A percentile compares a stretch with the other conserved stretches of the same genome.
Conservation (phyloP, 1,284 basidiomycete species). For the Austroboletus novae-zelandiae region DNA sequence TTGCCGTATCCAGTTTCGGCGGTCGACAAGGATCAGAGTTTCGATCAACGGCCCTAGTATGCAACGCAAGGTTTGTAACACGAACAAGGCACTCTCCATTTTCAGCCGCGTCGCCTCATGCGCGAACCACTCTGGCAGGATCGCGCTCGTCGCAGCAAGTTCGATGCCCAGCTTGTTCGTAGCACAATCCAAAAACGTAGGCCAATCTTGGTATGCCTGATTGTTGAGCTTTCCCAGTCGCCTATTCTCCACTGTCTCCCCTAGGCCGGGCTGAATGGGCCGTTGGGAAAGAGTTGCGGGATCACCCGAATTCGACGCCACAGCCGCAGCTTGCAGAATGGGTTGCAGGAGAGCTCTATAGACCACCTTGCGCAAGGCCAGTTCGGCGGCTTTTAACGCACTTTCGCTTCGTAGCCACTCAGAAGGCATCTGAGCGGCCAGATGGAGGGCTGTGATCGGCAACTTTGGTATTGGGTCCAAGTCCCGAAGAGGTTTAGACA, state of each 20-base stretch:
- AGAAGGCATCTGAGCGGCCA: slow-evolving; percentile 50
- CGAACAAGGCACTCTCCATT: slow-evolving; percentile 39
- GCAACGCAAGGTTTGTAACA: slow-evolving; percentile 50
- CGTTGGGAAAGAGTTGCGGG: slow-evolving; percentile 3
- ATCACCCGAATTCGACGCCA: background rate
- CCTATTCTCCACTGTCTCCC: slow-evolving; percentile 39
- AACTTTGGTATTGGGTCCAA: slow-evolving; percentile 21
- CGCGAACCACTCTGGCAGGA: slow-evolving; percentile 26
- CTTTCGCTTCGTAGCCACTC: slow-evolving; percentile 37
- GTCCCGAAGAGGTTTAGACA: slow-evolving; percentile 32
- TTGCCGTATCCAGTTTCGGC: slow-evolving; percentile 44
- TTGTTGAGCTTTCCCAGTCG: slow-evolving; percentile 48
- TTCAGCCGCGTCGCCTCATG: slow-evolving; percentile 20
- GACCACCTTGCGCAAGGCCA: slow-evolving; percentile 60
- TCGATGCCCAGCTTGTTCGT: slow-evolving; percentile 38
- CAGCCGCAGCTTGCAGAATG: slow-evolving; percentile 13
- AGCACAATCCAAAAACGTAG: slow-evolving; percentile 40
- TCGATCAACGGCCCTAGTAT: slow-evolving; percentile 51
- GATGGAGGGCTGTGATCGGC: slow-evolving; percentile 47
- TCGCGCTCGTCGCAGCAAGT: slow-evolving; percentile 21
- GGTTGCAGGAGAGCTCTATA: slow-evolving; percentile 57
- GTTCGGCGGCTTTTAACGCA: slow-evolving; percentile 27
- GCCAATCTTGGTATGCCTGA: slow-evolving; percentile 46
- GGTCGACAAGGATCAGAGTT: slow-evolving; percentile 46
- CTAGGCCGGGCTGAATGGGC: slow-evolving; percentile 23